Evolutionary conservation across 257 asterid genomes (phyloP).

Genomic region (Lantana camara): DNA sequence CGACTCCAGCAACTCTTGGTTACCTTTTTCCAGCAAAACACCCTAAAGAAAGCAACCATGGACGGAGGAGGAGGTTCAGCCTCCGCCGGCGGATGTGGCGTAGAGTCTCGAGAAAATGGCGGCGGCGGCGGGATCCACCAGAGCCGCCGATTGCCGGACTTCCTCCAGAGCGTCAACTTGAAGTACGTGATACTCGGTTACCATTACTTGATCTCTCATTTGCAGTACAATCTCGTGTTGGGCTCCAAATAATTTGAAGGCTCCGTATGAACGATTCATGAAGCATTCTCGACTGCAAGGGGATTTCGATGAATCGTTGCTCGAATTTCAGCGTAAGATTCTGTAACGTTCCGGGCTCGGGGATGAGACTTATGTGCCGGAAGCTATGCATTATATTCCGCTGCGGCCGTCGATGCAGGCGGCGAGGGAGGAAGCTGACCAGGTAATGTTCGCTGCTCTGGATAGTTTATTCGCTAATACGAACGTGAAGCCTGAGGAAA

Average conservation of each 20-base stretch:
- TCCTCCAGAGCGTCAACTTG: conserved; percentile 76
- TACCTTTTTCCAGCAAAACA: neutral
- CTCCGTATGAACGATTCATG: conserved; percentile 53
- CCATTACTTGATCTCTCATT: conserved; percentile 78
- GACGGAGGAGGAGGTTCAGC: conserved; percentile 38
- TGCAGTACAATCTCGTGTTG: conserved; percentile 69
- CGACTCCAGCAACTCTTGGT: neutral
- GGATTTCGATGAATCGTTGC: conserved; percentile 68
- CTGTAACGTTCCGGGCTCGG: conserved; percentile 78
- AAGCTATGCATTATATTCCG: conserved; percentile 72
- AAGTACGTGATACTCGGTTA: conserved; percentile 83
- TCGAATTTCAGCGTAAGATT: conserved; percentile 77
- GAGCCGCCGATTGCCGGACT: conserved; percentile 67
- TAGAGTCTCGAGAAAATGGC: conserved; percentile 3
- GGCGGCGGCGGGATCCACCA: conserved; percentile 70
- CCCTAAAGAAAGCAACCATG: conserved; percentile 35
- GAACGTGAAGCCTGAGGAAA: conserved; percentile 63
- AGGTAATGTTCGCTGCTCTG: conserved; percentile 69
- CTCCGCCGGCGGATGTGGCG: conserved; percentile 15
- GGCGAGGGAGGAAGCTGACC: conserved; percentile 78
- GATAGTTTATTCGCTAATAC: no score
- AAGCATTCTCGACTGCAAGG: conserved; percentile 58
- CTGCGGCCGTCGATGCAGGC: conserved; percentile 77
- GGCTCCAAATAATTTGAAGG: conserved; percentile 54
- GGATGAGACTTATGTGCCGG: conserved; percentile 77